Evolutionary conservation across 2,329 filamentous ascomycete genomes (phyloP), one percentile per base, ranked within the genome.

Genomic region (Chrysosporium keratinophilum): DNA sequence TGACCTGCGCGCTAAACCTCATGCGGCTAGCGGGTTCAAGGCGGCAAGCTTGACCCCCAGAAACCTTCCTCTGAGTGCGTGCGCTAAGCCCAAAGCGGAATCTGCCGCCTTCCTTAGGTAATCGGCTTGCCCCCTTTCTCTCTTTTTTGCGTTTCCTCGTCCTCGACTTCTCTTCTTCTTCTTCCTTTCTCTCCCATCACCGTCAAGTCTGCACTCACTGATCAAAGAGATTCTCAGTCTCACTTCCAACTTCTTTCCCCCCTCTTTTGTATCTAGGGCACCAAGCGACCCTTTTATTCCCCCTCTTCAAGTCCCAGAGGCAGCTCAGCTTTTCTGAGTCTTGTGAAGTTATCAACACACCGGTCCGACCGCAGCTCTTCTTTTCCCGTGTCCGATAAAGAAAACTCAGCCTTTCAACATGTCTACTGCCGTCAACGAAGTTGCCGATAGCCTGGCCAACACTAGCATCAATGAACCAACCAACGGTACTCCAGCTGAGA

Each of bases 361-460:
- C 64, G 64, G 62, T 65, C 59, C 64, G 59, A 64, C 65, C 67
- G 65, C 62, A 64, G 63, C 64, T 67, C 67, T 61, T 64, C 62
- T 45, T 4, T 57, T 52, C 50, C 42, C 61, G 65, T 64, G 62
- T 62, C 62, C 61, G 62, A 59, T 59, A 60, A 58, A 57, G 65
- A 63, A 60, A 60, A 58, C 58, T 59, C 63, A 67, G 63, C 61
- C 67, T 28, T 74, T 71, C 71, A 67, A 76, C 74, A 97, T 97
- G 91, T 95, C 90, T 86, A 78, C 80, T 78, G 71, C 76, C 73
- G 79, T 80, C 77, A 85, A 88, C 74, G 84, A 85, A 73, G 76
- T 81, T 74, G 71, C 76, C 71, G 76, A 82, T 67, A 77, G 77
- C 78, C 74, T 85, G 79, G 80, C 82, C 73, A 79, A 78, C 72